phyloP scores from a whole-genome alignment of 164 flowering plant species.

The Umbellularia californica region DNA sequence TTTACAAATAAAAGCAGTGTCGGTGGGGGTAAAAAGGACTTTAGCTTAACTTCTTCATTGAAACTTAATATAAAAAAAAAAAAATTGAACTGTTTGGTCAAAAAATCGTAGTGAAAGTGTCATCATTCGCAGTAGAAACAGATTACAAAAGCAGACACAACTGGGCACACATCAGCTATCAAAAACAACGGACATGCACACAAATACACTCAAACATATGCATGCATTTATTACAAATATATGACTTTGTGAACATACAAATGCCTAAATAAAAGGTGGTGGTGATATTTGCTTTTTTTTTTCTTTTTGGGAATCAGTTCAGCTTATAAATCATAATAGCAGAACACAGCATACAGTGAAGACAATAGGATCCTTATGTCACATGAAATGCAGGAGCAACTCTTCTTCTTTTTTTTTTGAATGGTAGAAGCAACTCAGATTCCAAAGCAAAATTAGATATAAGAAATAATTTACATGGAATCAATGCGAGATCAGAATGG shows the following conservation, averaged over 20 bases:
- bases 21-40: background rate
- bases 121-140: background rate
- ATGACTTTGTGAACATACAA: background rate
- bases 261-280: background rate
- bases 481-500: conserved; percentile 22
- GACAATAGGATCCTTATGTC: background rate
- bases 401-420: background rate
- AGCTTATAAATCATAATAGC: background rate
- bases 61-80: background rate
- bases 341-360: background rate
- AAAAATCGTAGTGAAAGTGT: background rate
- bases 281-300: no score
- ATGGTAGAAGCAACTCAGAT: background rate
- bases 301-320: background rate
- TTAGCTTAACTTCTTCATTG: background rate
- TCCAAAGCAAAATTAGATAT: background rate
- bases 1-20: background rate
- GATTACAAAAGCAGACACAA: background rate
- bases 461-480: conserved; percentile 25
- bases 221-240: background rate
- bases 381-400: background rate
- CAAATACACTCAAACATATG: background rate
- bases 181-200: background rate
- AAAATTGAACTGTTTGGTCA: background rate
- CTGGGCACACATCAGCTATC: background rate